phyloP scores from a whole-genome alignment of 495 filamentous ascomycete genomes.

The Poronia punctata region DNA sequence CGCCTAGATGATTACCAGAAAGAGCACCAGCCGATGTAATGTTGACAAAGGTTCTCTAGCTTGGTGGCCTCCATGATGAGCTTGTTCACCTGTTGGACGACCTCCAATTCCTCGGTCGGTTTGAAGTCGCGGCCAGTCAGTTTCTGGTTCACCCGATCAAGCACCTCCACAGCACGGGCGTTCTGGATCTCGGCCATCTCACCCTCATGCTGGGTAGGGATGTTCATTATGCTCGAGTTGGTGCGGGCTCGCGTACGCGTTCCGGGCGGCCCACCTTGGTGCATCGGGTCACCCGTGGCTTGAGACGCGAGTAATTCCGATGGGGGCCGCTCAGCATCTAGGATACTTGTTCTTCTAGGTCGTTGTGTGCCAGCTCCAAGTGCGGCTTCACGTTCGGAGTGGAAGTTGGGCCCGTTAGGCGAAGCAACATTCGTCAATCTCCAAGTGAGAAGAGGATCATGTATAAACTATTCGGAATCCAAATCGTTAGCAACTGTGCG shows the following conservation, averaged over 20 bases:
- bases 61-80: conserved; percentile 91
- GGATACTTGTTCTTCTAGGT: conserved; percentile 60
- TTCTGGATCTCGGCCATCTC: conserved; percentile 77
- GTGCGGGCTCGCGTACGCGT: conserved; percentile 47
- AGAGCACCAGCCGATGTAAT: conserved; percentile 97
- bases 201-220: conserved; percentile 24
- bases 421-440: conserved; percentile 82
- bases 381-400: conserved; percentile 59
- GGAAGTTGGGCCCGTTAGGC: conserved; percentile 67
- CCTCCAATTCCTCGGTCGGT: conserved; percentile 67
- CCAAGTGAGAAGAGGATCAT: conserved; percentile 97
- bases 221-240: conserved; percentile 41
- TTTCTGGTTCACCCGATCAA: conserved; percentile 90
- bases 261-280: conserved; percentile 44
- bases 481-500: conserved; percentile 17
- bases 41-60: conserved; percentile 94
- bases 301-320: conserved; percentile 41
- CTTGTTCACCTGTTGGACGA: conserved; percentile 89
- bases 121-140: conserved; percentile 69
- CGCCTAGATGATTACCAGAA: conserved; percentile 68
- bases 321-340: conserved; percentile 53
- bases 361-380: conserved; percentile 36
- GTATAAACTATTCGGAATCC: conserved; percentile 65
- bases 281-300: conserved; percentile 27
- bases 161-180: conserved; percentile 82